Evolutionary conservation across 2,329 filamentous ascomycete species (phyloP).

Genomic region (Hirsutella minnesotensis): DNA sequence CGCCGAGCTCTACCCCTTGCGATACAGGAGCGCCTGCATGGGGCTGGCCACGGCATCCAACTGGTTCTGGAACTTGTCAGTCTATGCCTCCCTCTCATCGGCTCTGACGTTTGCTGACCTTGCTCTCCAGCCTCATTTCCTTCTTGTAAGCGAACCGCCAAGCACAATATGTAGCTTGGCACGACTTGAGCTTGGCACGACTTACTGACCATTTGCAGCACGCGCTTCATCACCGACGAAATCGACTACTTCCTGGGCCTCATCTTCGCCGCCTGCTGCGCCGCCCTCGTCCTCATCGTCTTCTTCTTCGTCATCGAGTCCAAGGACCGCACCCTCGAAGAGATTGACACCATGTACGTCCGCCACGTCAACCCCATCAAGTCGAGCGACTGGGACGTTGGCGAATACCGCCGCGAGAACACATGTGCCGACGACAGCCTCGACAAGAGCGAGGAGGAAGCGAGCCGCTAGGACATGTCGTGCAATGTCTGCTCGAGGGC

Average conservation of each 20-base stretch:
- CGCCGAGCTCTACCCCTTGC: slow-evolving; percentile 51
- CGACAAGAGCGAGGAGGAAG: background rate
- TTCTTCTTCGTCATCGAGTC: slow-evolving; percentile 69
- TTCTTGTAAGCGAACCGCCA: slow-evolving; percentile 27
- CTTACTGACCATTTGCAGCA: slow-evolving; percentile 24
- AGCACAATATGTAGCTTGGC: no score
- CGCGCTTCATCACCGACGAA: slow-evolving; percentile 58
- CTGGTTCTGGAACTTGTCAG: slow-evolving; percentile 53
- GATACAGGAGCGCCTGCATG: slow-evolving; percentile 42
- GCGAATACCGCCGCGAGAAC: slow-evolving; percentile 3
- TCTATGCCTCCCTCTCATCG: background rate
- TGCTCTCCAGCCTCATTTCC: slow-evolving; percentile 23
- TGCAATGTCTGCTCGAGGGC: background rate
- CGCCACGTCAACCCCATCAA: slow-evolving; percentile 36
- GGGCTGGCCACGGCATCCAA: slow-evolving; percentile 45
- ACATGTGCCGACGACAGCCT: background rate
- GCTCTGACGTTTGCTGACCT: no score
- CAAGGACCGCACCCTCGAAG: slow-evolving; percentile 59
- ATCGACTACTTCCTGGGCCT: slow-evolving; percentile 63
- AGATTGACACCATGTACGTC: slow-evolving; percentile 68
- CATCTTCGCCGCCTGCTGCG: slow-evolving; percentile 58
- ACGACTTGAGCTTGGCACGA: background rate
- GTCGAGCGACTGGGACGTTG: slow-evolving; percentile 19
- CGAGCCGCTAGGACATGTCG: background rate
- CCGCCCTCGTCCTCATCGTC: slow-evolving; percentile 49